Conservation (phyloP, 116 monocot genomes). For the Phalaenopsis hybrid region DNA sequence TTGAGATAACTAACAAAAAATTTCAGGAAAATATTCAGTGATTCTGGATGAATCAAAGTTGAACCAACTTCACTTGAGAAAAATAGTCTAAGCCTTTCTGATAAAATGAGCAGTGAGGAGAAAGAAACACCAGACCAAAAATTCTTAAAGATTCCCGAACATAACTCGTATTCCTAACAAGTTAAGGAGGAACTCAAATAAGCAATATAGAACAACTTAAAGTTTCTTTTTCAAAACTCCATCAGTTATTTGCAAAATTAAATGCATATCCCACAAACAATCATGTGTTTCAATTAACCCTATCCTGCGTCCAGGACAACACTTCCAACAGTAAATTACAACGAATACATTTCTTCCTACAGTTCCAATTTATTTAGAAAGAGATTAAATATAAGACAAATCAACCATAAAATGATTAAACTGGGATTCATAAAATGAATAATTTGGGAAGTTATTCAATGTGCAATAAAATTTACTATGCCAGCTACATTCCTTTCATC, state of each 20-base stretch:
- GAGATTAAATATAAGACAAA: background rate
- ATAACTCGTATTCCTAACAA: background rate
- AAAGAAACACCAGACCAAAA: background rate
- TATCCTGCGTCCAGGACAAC: too few species aligned
- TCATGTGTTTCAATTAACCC: background rate
- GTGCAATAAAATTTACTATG: background rate
- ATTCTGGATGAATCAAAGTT: too few species aligned
- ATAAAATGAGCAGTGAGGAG: background rate
- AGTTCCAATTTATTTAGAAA: background rate
- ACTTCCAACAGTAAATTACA: too few species aligned
- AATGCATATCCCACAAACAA: background rate
- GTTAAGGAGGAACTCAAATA: background rate
- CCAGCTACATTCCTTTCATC: background rate
- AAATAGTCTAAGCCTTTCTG: background rate
- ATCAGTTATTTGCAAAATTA: background rate
- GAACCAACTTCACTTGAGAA: too few species aligned
- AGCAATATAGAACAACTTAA: background rate
- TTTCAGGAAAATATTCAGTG: too few species aligned
- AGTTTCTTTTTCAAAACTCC: background rate
- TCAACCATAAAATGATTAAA: conserved; percentile 1
- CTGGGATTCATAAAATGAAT: background rate
- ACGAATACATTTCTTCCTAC: too few species aligned
- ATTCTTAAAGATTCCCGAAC: background rate
- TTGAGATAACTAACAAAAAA: too few species aligned
- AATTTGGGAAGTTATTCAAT: background rate